Base-by-base conservation (phyloP, 1,139 yeast species). In the Nakaseomyces glabratus region DNA sequence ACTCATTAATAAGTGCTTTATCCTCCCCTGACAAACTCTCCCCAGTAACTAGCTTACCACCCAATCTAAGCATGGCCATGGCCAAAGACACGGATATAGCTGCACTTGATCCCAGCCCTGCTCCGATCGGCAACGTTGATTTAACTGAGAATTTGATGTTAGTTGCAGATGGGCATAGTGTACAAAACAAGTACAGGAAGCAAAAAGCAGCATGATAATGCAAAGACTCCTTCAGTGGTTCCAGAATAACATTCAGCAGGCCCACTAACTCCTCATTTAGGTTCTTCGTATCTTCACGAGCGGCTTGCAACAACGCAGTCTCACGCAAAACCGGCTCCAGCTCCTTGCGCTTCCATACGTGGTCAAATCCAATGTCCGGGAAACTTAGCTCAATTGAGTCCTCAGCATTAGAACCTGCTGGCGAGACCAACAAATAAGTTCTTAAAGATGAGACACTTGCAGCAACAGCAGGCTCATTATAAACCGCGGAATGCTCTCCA, bases 401-500 rank as follows among this genome's bases (percentile, higher is more conserved):
- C 1, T 57, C 40, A 31, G 55, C 41, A n/a, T n/a, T n/a, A n/a
- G 40, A 44, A 24, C 48, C 12, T 3, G 28, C 52, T 12, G 69
- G 66, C 3, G 69, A 53, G 1, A 82, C 93, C 23, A 80, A 62
- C 20, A 88, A 61, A 49, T 82, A 90, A 0, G 96, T 84, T 50
- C 96, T 48, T 32, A 57, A 37, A 3, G 57, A 48, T 7, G 57
- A 46, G 8, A 54, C 49, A 38, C 54, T 49, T 3, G 60, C 57
- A n/a, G 56, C 57, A n/a, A 42, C 38, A 45, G 72, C 57, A 43
- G 69, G 73, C 49, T 82, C 82, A 36, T 84, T 78, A 55, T 82
- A 84, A 2, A 90, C 99, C 2, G 93, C 97, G 2, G 97, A 84
- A 55, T 90, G 99, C 55, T 90, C 98, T 16, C 99, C 99, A 55